These are phyloP conservation scores for Cercospora nicotianae DNA, from an alignment of 2,329 filamentous ascomycete species.

Conservation along the genomic window DNA sequence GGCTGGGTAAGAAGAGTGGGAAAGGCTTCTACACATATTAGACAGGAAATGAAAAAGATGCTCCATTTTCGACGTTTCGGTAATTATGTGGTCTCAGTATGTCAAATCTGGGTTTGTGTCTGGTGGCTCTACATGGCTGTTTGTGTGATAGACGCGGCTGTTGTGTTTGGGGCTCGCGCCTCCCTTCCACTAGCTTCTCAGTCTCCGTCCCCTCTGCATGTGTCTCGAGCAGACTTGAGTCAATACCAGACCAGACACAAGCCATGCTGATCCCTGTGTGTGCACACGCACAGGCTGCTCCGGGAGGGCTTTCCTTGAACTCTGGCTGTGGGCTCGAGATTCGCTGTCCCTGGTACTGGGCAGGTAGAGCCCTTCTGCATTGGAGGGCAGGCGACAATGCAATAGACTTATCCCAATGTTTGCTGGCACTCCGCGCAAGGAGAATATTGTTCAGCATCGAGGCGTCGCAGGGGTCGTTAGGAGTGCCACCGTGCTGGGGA, in stretches of 20 bases:
- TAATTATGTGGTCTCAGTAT: background rate
- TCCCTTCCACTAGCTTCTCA: background rate
- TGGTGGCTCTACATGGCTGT: background rate
- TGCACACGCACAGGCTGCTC: background rate
- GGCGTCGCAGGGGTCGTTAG: background rate
- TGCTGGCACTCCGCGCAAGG: background rate
- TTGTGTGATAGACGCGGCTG: background rate
- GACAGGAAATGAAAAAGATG: background rate
- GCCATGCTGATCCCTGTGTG: background rate
- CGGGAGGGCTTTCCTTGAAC: background rate
- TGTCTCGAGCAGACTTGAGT: background rate
- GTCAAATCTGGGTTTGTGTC: background rate
- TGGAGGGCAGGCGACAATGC: background rate
- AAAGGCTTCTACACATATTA: slow-evolving; percentile 94
- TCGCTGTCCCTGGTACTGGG: background rate
- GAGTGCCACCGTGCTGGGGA: background rate
- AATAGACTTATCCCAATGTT: background rate
- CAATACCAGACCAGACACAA: background rate
- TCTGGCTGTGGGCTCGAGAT: background rate
- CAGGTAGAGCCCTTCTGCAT: background rate
- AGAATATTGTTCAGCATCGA: background rate
- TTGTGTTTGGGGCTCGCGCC: background rate
- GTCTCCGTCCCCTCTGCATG: background rate
- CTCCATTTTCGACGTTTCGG: too few species aligned
- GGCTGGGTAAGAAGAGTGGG: slow-evolving; percentile 95